Evolutionary conservation across 176 grass and related monocot genomes (phyloP).

Genomic region (Otatea glauca): DNA sequence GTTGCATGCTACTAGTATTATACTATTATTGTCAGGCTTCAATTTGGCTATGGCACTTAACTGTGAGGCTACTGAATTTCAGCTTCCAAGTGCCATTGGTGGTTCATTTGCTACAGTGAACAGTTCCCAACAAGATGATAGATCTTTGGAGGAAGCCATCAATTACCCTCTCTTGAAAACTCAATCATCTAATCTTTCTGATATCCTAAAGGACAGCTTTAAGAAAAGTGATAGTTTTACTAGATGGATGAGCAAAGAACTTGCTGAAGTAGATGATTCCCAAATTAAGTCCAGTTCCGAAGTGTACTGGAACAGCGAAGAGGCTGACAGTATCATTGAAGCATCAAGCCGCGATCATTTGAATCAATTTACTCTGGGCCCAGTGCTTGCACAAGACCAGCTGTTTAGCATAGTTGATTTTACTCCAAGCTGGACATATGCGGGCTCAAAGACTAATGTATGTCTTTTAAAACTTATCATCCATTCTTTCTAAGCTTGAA

Average conservation of each 20-base stretch:
- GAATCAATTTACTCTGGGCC: conserved; percentile 68
- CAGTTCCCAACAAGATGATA: conserved; percentile 43
- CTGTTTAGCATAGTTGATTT: conserved; percentile 86
- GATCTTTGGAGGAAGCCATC: conserved; percentile 47
- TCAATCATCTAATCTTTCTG: conserved; percentile 60
- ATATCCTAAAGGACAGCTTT: conserved; percentile 57
- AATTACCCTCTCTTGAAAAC: conserved; percentile 50
- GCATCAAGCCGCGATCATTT: conserved; percentile 66
- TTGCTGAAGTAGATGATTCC: conserved; percentile 70
- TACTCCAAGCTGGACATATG: conserved; percentile 84
- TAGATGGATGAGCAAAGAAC: conserved; percentile 92
- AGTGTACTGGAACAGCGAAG: conserved; percentile 74
- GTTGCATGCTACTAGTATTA: conserved; percentile 19
- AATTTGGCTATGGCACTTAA: conserved; percentile 29
- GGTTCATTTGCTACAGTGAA: conserved; percentile 50
- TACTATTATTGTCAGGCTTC: conserved; percentile 11
- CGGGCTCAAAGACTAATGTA: conserved; percentile 68
- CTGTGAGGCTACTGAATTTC: conserved; percentile 44
- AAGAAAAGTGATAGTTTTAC: conserved; percentile 93
- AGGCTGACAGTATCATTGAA: conserved; percentile 67
- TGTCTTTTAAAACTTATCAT: conserved; percentile 26
- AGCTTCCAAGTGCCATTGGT: conserved; percentile 53
- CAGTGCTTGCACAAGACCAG: conserved; percentile 76
- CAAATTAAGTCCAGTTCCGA: conserved; percentile 72
- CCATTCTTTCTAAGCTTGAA: conserved; percentile 17